Evolutionary conservation across 2,329 filamentous ascomycete species (phyloP).

Genomic region (Botryotinia globosa): DNA sequence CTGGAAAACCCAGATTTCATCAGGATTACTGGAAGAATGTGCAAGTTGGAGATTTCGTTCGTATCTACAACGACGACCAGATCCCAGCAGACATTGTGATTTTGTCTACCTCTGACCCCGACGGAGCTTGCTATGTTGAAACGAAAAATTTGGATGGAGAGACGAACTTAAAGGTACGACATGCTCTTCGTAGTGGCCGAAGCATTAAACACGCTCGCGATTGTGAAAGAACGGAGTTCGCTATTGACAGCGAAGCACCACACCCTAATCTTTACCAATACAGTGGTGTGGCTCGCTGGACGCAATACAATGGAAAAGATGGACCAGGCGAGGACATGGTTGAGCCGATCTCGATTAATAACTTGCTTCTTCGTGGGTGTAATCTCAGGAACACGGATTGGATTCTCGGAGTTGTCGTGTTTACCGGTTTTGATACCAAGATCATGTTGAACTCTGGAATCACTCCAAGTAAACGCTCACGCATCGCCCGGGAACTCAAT

Average conservation of each 20-base stretch:
- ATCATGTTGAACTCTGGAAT: conserved; percentile 99
- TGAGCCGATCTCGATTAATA: conserved; percentile 93
- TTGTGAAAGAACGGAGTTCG: conserved; percentile 85
- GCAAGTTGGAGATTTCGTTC: conserved; percentile 92
- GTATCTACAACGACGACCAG: conserved; percentile 94
- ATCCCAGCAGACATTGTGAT: conserved; percentile 92
- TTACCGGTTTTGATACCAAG: conserved; percentile 94
- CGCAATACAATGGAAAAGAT: conserved; percentile 64
- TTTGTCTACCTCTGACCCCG: conserved; percentile 85
- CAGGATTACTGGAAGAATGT: conserved; percentile 94
- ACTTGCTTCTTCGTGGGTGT: conserved; percentile 87
- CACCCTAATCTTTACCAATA: conserved; percentile 96
- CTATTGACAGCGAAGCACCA: conserved; percentile 84
- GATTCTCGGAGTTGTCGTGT: conserved; percentile 87
- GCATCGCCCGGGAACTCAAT: conserved; percentile 90
- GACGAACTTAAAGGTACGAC: conserved; percentile 93
- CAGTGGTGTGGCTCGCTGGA: conserved; percentile 85
- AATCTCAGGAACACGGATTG: conserved; percentile 95
- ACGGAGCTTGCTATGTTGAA: conserved; percentile 95
- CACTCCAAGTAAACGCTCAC: conserved; percentile 88
- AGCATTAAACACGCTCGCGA: conserved; percentile 84
- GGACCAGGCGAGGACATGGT: conserved; percentile 72
- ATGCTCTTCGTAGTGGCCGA: conserved; percentile 82
- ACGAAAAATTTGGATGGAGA: conserved; percentile 98
- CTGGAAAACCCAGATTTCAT: conserved; percentile 80